Percentiles rank a stretch among this genome's conserved stretches.
Evolutionary conservation across 495 filamentous ascomycete species (phyloP).

Genomic region (Pseudotulostoma volvatum): DNA sequence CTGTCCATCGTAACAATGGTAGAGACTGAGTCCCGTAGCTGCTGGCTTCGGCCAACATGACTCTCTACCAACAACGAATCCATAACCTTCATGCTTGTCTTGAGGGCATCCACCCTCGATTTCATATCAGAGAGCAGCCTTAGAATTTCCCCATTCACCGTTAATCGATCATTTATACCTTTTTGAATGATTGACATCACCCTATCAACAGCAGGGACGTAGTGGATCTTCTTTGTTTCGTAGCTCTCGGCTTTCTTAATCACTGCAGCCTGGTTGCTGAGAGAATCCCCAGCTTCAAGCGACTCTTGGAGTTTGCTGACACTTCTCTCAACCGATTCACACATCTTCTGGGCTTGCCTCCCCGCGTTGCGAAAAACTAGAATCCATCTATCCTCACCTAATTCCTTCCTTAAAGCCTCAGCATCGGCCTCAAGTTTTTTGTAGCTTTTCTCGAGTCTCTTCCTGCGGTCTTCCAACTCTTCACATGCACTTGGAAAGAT

Average conservation of each 20-base stretch:
- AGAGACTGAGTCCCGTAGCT: slow-evolving; percentile 81
- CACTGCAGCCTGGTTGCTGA: slow-evolving; percentile 47
- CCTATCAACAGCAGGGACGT: slow-evolving; percentile 83
- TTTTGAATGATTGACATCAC: slow-evolving; percentile 83
- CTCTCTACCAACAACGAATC: slow-evolving; percentile 60
- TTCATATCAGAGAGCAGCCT: slow-evolving; percentile 69
- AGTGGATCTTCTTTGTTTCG: slow-evolving; percentile 89
- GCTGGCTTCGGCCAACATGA: slow-evolving; percentile 46
- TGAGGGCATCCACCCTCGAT: slow-evolving; percentile 57
- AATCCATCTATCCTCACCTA: slow-evolving; percentile 92
- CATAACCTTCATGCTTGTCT: slow-evolving; percentile 58
- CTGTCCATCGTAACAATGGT: slow-evolving; percentile 78
- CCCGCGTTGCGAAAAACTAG: slow-evolving; percentile 88
- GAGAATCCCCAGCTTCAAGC: slow-evolving; percentile 52
- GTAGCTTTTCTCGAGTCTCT: slow-evolving; percentile 58
- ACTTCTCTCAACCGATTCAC: slow-evolving; percentile 76
- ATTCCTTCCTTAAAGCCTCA: slow-evolving; percentile 67
- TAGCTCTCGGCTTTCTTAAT: slow-evolving; percentile 79
- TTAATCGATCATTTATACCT: slow-evolving; percentile 76
- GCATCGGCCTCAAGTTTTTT: slow-evolving; percentile 74
- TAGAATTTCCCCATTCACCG: slow-evolving; percentile 87
- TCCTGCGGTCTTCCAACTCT: slow-evolving; percentile 59
- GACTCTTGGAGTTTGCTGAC: slow-evolving; percentile 67
- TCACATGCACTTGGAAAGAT: slow-evolving; percentile 81
- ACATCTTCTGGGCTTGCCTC: slow-evolving; percentile 83